Evolutionary conservation across 768 basidiomycete species (phyloP), one percentile per base, ranked within the genome.

Genomic region (Suillus hirtellus): DNA sequence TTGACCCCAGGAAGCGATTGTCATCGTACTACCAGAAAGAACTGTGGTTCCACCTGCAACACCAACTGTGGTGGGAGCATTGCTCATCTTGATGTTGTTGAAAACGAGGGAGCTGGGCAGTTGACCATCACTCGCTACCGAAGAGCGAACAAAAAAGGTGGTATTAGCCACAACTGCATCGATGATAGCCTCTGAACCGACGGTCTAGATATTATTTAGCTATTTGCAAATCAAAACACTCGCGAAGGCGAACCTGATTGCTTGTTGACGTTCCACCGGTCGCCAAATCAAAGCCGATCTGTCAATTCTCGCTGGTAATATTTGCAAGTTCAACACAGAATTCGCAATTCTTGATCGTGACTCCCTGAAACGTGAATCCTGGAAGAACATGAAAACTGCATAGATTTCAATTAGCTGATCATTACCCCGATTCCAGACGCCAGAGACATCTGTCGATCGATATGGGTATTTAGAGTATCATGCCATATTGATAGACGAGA

Each of bases 1-100:
- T 73, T 93, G 90, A 1, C 80, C 90, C 92, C 92, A 93, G 12
- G 87, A 83, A 0, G 77, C 69, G 63, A 77, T 77, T 7, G 49
- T 59, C 54, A 54, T 73, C 8, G 73, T 73, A 53, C 70, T 73
- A 4, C 80, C 80, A 11, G 67, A 12, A 34, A 84, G 73, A 9
- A 81, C 74, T 19, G 75, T 72, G 9, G 61, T 63, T 14, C 79
- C 78, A 50, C 65, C 67, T n/a, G 66, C 62, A n/a, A 78, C 79
- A 21, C 72, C 76, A n/a, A 84, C 76, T 35, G 79, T 74, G 19
- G 71, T 73, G 6, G 74, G 69, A 47, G 81, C 80, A 59, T 79
- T 77, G 58, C 52, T 59, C n/a, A 81, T 68, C n/a, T 66, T 49
- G 44, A 78, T 63, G 49, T 80, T 80, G 59, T 73, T 79, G 8